Percentiles rank a stretch among this genome's conserved stretches.
Evolutionary conservation across 2,329 filamentous ascomycete genomes (phyloP).

Genomic region (Endothia cerciana): DNA sequence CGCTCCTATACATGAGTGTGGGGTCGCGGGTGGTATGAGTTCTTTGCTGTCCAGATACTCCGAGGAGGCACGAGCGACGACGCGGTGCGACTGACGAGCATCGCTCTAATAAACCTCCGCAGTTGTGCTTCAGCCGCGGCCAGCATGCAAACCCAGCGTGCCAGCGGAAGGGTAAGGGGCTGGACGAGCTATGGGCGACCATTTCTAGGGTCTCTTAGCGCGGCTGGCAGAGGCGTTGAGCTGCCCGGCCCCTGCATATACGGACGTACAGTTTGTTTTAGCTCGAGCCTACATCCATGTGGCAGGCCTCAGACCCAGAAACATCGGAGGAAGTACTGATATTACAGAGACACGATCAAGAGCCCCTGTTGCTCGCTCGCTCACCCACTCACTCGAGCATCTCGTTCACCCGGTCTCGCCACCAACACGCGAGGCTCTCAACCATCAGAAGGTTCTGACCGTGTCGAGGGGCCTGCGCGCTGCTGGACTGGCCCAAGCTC

Average conservation of each 20-base stretch:
- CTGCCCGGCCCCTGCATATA: conserved; percentile 9
- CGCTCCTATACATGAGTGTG: neutral
- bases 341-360: neutral
- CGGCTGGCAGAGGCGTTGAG: conserved; percentile 1
- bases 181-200: neutral
- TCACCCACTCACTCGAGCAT: no score
- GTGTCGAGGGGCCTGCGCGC: neutral
- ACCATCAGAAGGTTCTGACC: neutral
- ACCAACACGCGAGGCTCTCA: neutral
- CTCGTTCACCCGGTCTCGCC: neutral
- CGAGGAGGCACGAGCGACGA: no score
- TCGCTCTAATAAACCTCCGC: no score
- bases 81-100: no score
- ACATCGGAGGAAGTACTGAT: neutral
- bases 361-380: no score
- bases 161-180: neutral
- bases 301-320: neutral
- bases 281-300: conserved; percentile 8
- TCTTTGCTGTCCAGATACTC: no score
- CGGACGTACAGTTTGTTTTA: conserved; percentile 1
- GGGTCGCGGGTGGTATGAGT: no score
- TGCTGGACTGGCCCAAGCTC: neutral
- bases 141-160: neutral
- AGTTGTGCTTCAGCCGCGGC: neutral
- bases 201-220: conserved; percentile 8